Conservation (phyloP, 139 green algal species). For the Coelastrella sp. region DNA sequence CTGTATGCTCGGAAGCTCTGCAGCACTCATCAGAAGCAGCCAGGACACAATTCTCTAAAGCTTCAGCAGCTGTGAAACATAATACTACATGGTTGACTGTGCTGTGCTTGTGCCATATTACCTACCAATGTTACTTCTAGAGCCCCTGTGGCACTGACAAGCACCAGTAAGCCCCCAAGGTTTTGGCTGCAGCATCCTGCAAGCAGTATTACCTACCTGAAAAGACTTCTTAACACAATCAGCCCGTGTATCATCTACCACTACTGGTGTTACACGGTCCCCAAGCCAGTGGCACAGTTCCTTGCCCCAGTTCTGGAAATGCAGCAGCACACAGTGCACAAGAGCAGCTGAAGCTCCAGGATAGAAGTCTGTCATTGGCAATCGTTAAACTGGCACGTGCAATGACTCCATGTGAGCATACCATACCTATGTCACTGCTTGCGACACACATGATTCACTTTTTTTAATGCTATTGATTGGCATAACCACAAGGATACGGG, state of each 20-base stretch:
- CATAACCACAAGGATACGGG: neutral
- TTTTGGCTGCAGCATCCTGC: neutral
- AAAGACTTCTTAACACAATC: constrained; percentile 63
- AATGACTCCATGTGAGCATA: too few species aligned
- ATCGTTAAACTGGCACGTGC: too few species aligned
- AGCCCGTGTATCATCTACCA: constrained; percentile 73
- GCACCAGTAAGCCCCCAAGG: neutral
- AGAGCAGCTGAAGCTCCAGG: too few species aligned
- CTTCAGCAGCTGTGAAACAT: neutral
- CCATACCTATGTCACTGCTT: too few species aligned
- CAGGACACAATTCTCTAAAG: neutral
- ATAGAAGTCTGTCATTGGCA: too few species aligned
- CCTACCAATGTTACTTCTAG: too few species aligned
- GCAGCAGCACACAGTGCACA: neutral
- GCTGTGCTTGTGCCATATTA: neutral
- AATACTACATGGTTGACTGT: too few species aligned
- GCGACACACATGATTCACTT: too few species aligned
- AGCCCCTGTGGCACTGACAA: too few species aligned
- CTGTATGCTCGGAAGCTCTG: constrained; percentile 38
- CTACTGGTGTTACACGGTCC: constrained; percentile 62
- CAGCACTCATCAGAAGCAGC: neutral
- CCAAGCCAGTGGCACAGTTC: constrained; percentile 76
- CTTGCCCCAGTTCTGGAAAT: constrained; percentile 45
- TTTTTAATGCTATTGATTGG: too few species aligned
- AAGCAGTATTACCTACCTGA: neutral